Evolutionary conservation across 306 rosid species (phyloP).

Genomic region (Psophocarpus tetragonolobus): DNA sequence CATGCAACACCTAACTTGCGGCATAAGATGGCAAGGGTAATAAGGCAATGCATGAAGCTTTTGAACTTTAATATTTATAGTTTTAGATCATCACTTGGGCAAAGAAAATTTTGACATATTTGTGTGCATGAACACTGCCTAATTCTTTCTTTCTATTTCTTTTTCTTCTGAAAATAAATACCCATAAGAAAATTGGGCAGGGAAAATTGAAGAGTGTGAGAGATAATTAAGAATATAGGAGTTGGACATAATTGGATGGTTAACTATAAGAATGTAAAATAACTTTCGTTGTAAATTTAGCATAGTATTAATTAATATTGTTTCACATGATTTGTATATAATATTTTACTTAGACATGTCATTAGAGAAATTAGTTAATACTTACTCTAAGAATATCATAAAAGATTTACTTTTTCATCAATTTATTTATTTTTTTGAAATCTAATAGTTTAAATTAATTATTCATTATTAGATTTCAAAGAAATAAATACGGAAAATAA

Average conservation of each 20-base stretch:
- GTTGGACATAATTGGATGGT: not conserved
- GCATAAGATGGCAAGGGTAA: slow-evolving; percentile 16
- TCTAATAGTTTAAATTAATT: too few species aligned
- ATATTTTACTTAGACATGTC: too few species aligned
- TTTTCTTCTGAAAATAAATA: not conserved
- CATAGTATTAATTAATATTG: too few species aligned
- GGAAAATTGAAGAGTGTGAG: not conserved
- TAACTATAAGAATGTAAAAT: not conserved
- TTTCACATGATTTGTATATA: too few species aligned
- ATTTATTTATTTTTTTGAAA: too few species aligned
- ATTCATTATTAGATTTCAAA: too few species aligned
- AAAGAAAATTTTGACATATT: not conserved
- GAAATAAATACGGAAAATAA: too few species aligned
- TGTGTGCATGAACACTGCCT: slow-evolving; percentile 29
- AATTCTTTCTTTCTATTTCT: not conserved
- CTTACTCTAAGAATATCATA: too few species aligned
- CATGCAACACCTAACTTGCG: slow-evolving; percentile 42
- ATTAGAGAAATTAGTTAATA: too few species aligned
- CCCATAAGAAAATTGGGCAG: not conserved
- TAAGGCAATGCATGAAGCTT: not conserved
- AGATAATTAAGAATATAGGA: not conserved
- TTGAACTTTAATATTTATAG: not conserved
- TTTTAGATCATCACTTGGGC: not conserved
- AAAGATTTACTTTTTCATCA: too few species aligned
- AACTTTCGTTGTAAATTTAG: not conserved